Percentiles rank a stretch among this genome's conserved stretches.
Evolutionary conservation across 2,329 filamentous ascomycete genomes (phyloP).

Genomic region (Diplocarpon rosae): DNA sequence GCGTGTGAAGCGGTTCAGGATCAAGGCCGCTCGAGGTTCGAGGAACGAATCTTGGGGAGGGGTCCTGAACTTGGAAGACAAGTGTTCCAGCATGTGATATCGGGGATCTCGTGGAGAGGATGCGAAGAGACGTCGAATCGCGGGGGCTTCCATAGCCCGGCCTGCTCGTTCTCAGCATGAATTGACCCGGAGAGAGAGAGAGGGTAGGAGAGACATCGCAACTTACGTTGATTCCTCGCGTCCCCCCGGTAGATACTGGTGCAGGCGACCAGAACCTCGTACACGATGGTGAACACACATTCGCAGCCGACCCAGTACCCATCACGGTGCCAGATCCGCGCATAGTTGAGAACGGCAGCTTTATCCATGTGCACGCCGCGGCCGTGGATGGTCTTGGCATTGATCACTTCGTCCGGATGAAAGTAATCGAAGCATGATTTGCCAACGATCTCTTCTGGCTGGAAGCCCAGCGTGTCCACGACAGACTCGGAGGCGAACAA

Average conservation of each 20-base stretch:
- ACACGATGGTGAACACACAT: conserved; percentile 81
- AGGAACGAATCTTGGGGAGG: conserved; percentile 49
- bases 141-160: conserved; percentile 64
- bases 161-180: conserved; percentile 35
- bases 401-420: conserved; percentile 67
- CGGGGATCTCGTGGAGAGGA: conserved; percentile 73
- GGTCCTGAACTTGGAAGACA: conserved; percentile 69
- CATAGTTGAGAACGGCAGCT: conserved; percentile 75
- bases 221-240: conserved; percentile 63
- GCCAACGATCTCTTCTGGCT: conserved; percentile 63
- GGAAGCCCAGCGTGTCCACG: conserved; percentile 70
- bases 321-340: conserved; percentile 54
- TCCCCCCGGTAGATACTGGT: conserved; percentile 66
- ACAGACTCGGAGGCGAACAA: conserved; percentile 79
- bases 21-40: conserved; percentile 73
- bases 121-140: conserved; percentile 69
- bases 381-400: conserved; percentile 61
- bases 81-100: conserved; percentile 80
- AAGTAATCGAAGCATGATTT: conserved; percentile 80
- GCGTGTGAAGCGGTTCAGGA: conserved; percentile 76
- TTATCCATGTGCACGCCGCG: conserved; percentile 70
- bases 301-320: conserved; percentile 71
- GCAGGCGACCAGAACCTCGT: conserved; percentile 78
- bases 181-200: neutral
- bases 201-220: neutral